Conservation (phyloP, 1,284 basidiomycete species). For the Sparassis latifolia region DNA sequence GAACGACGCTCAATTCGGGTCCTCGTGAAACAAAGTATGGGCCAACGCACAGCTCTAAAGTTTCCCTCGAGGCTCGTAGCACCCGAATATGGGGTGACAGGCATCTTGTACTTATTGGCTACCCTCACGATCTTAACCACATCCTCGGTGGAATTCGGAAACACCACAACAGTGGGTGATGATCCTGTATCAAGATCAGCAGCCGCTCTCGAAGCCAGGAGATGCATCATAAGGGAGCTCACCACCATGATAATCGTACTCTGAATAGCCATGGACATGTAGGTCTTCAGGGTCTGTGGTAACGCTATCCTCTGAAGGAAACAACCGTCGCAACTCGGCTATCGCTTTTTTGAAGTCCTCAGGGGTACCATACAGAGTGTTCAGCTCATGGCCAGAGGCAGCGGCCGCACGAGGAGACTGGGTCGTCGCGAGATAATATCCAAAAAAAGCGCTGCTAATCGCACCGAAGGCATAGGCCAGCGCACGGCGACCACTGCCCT, state of each 20-base stretch:
- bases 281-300: slow-evolving; percentile 52
- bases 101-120: slow-evolving; percentile 50
- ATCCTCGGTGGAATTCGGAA: slow-evolving; percentile 46
- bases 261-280: slow-evolving; percentile 49
- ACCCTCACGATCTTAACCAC: slow-evolving; percentile 54
- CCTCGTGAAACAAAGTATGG: background rate
- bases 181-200: slow-evolving; percentile 31
- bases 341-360: slow-evolving; percentile 49
- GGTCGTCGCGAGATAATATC: background rate
- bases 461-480: background rate
- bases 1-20: no score
- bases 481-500: background rate
- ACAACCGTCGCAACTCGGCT: slow-evolving; percentile 35
- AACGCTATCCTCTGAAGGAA: slow-evolving; percentile 34
- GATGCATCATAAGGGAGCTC: background rate
- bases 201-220: background rate
- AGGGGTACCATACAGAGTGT: slow-evolving; percentile 36
- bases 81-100: slow-evolving; percentile 54
- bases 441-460: background rate
- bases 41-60: slow-evolving; percentile 43
- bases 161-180: slow-evolving; percentile 60
- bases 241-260: slow-evolving; percentile 55
- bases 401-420: background rate
- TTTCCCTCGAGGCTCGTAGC: slow-evolving; percentile 60
- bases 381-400: slow-evolving; percentile 10